These are phyloP conservation scores for Avena sativa DNA, from an alignment of 176 grass and related monocot genomes.

Conservation along the genomic window DNA sequence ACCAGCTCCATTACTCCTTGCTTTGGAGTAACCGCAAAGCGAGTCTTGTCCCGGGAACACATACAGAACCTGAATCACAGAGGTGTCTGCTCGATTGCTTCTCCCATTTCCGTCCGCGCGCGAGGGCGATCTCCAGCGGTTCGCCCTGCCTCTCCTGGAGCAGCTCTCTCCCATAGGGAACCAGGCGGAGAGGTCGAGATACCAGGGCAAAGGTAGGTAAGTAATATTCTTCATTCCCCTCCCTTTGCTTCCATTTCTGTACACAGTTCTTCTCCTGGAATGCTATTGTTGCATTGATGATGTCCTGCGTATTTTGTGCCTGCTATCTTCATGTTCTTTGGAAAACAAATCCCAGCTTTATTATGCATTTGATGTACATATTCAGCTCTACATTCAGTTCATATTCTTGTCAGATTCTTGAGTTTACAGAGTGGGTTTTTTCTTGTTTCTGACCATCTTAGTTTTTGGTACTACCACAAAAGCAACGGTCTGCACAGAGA, in stretches of 20 bases:
- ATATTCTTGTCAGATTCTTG: background rate
- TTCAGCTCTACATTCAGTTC: background rate
- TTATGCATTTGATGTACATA: background rate
- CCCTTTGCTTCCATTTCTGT: background rate
- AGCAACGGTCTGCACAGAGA: slow-evolving; percentile 30
- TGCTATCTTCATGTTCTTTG: background rate
- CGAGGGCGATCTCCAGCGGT: background rate
- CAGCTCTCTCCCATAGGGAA: background rate
- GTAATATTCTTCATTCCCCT: slow-evolving; percentile 21
- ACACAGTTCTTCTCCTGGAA: background rate
- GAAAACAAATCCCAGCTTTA: background rate
- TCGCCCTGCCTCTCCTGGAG: background rate
- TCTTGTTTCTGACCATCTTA: background rate
- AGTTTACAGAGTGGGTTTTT: background rate
- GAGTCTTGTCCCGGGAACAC: slow-evolving; percentile 27
- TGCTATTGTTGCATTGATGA: background rate
- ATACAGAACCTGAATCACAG: slow-evolving; percentile 34
- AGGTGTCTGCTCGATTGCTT: slow-evolving; percentile 40
- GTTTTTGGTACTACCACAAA: slow-evolving; percentile 26
- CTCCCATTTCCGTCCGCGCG: background rate
- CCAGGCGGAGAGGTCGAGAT: background rate
- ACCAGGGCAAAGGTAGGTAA: slow-evolving; percentile 20
- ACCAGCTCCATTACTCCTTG: slow-evolving; percentile 41
- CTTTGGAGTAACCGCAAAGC: slow-evolving; percentile 57
- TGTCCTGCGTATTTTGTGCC: background rate